Conservation (phyloP, 176 grass and related monocot genomes). For the Saccharum officinarum region DNA sequence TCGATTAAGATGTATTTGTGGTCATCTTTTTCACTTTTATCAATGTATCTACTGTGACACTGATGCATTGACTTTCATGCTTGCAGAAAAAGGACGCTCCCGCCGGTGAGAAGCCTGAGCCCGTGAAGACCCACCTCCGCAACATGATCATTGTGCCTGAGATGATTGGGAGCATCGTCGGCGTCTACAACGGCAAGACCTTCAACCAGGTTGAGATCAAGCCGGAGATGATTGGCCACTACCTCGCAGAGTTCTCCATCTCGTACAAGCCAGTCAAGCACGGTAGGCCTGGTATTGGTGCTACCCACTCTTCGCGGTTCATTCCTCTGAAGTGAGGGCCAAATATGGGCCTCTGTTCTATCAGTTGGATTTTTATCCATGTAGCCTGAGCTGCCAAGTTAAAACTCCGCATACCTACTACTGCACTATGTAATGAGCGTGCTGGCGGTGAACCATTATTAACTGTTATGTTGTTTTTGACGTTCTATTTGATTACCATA, state of each 20-base stretch:
- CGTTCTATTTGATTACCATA: background rate
- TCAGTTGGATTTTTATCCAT: background rate
- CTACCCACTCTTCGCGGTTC: constrained; percentile 78
- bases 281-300: constrained; percentile 73
- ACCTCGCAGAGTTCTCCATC: constrained; percentile 73
- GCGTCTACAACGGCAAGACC: constrained; percentile 71
- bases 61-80: background rate
- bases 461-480: background rate
- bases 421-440: background rate
- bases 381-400: constrained; percentile 17
- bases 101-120: constrained; percentile 67
- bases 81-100: constrained; percentile 67
- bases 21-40: background rate
- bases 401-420: background rate
- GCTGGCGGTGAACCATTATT: background rate
- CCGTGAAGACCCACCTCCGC: constrained; percentile 67
- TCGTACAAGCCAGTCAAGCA: constrained; percentile 56
- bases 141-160: constrained; percentile 88
- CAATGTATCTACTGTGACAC: background rate
- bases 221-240: constrained; percentile 85
- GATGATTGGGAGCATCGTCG: constrained; percentile 72
- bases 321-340: constrained; percentile 70
- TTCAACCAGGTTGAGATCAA: constrained; percentile 78
- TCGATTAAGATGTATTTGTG: background rate
- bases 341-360: background rate